A percentile compares a stretch with the other conserved stretches of the same genome.
These are phyloP conservation scores for Cyberlindnera maclurae DNA, from an alignment of 805 yeast genomes.

Conservation along the genomic window DNA sequence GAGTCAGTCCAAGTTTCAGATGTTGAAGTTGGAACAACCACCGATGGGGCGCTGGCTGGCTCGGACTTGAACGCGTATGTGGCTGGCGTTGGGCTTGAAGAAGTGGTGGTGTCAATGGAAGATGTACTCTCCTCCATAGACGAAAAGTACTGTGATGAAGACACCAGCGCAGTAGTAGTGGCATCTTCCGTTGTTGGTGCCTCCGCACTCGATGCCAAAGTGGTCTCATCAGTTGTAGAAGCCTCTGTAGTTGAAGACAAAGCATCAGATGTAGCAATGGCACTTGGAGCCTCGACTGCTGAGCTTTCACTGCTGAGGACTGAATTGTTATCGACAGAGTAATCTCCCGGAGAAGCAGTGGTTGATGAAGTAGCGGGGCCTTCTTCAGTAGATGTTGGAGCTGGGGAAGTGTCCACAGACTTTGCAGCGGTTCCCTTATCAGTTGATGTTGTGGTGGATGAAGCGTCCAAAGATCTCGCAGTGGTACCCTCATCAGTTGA, in stretches of 20 bases:
- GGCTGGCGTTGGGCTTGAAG: no score
- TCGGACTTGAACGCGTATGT: no score
- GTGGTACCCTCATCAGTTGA: no score
- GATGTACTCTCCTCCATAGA: background rate
- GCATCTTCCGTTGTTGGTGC: background rate
- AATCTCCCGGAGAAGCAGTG: background rate
- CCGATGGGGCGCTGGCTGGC: background rate
- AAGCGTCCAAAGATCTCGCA: no score
- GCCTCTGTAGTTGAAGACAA: no score
- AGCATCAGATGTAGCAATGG: background rate
- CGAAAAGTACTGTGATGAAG: background rate
- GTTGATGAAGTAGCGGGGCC: background rate
- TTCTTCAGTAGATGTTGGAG: background rate
- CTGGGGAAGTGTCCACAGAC: slow-evolving; percentile 1
- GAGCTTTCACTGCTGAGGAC: background rate
- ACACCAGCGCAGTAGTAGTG: background rate
- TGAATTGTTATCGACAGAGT: background rate
- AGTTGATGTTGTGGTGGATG: no score
- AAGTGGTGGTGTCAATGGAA: background rate
- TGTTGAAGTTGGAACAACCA: background rate
- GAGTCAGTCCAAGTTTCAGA: background rate
- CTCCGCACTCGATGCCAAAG: background rate
- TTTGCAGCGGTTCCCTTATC: no score
- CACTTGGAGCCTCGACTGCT: background rate
- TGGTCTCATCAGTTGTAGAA: background rate